These are phyloP conservation scores for Plenodomus tracheiphilus DNA, from an alignment of 2,329 filamentous ascomycete genomes.

Conservation along the genomic window DNA sequence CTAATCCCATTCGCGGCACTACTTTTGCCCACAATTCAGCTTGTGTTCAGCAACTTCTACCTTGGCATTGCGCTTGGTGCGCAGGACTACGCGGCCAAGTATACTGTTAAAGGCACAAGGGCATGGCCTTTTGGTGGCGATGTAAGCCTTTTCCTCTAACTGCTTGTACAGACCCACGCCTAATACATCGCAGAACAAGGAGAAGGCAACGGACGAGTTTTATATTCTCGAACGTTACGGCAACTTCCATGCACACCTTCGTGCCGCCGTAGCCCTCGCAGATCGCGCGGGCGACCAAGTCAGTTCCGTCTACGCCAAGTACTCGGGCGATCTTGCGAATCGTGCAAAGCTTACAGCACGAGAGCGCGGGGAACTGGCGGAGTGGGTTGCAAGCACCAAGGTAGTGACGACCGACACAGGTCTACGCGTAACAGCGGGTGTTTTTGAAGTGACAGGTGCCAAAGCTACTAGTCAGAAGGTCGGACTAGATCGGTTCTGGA, in stretches of 20 bases:
- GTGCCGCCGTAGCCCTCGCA: constrained; percentile 62
- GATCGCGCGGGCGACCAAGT: constrained; percentile 59
- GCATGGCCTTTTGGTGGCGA: constrained; percentile 68
- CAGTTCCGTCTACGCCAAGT: constrained; percentile 51
- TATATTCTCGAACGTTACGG: constrained; percentile 68
- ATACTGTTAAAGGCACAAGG: constrained; percentile 61
- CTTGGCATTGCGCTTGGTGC: constrained; percentile 65
- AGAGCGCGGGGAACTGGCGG: constrained; percentile 63
- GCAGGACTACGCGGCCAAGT: constrained; percentile 58
- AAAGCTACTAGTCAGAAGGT: constrained; percentile 61
- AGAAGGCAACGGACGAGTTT: constrained; percentile 63
- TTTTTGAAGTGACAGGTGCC: constrained; percentile 67
- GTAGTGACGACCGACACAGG: constrained; percentile 65
- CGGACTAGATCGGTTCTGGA: constrained; percentile 67
- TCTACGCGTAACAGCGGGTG: constrained; percentile 60
- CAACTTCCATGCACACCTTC: constrained; percentile 64
- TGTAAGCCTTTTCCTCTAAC: constrained; percentile 9
- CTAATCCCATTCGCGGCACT: constrained; percentile 59
- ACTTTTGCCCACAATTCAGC: constrained; percentile 66
- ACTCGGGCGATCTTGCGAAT: constrained; percentile 35
- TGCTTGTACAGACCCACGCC: neutral
- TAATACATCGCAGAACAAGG: constrained; percentile 53
- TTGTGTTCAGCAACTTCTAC: constrained; percentile 70
- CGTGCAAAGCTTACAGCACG: constrained; percentile 54
- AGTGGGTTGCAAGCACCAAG: constrained; percentile 66